Evolutionary conservation across 192 early-diverging fungal genomes (phyloP).

Genomic region (Spizellomyces sp.): DNA sequence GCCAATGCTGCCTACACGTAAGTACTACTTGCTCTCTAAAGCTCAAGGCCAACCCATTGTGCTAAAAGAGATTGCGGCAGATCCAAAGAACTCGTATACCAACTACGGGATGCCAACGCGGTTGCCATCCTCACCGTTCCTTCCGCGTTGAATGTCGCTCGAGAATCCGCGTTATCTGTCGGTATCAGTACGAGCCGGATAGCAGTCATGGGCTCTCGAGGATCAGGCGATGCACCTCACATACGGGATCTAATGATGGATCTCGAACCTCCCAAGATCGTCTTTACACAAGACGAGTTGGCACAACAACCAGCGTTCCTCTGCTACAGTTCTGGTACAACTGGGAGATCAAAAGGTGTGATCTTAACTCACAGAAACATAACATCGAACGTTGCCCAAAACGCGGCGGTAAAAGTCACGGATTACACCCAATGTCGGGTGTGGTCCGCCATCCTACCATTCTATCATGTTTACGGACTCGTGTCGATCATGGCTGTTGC

Average conservation of each 20-base stretch:
- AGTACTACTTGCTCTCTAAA: slow-evolving; percentile 63
- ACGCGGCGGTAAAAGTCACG: not conserved
- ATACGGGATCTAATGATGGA: slow-evolving; percentile 41
- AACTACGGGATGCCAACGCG: slow-evolving; percentile 72
- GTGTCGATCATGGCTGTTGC: slow-evolving; percentile 30
- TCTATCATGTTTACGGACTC: slow-evolving; percentile 46
- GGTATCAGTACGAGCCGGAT: slow-evolving; percentile 34
- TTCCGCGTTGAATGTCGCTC: slow-evolving; percentile 24
- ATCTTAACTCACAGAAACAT: slow-evolving; percentile 79
- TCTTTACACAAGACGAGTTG: slow-evolving; percentile 43
- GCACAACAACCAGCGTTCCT: slow-evolving; percentile 56
- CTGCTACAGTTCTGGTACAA: slow-evolving; percentile 75
- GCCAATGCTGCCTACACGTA: slow-evolving; percentile 84
- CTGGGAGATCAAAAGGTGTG: slow-evolving; percentile 68
- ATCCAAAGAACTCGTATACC: slow-evolving; percentile 35
- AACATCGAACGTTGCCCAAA: slow-evolving; percentile 72
- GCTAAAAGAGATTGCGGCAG: not conserved
- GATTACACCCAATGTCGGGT: slow-evolving; percentile 14
- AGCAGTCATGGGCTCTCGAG: not conserved
- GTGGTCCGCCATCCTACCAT: slow-evolving; percentile 68
- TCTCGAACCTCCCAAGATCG: slow-evolving; percentile 29
- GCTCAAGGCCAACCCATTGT: not conserved
- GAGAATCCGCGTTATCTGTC: slow-evolving; percentile 32
- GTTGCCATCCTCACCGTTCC: slow-evolving; percentile 60
- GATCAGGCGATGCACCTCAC: slow-evolving; percentile 35